These are phyloP conservation scores for Raffaelea arxii DNA, from an alignment of 2,329 filamentous ascomycete genomes.

Conservation along the genomic window DNA sequence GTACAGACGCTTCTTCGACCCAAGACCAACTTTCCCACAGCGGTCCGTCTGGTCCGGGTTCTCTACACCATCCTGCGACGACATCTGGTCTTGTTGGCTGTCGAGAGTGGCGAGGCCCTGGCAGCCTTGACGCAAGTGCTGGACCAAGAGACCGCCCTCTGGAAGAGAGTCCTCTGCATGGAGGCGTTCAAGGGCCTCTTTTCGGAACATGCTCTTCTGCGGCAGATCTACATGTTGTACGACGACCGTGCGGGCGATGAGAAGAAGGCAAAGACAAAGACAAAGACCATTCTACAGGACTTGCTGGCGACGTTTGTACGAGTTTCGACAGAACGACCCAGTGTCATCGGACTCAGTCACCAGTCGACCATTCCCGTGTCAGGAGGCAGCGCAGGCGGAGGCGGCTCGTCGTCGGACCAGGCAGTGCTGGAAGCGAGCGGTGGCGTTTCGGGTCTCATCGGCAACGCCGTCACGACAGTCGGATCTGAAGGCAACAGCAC, in stretches of 20 bases:
- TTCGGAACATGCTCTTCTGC: slow-evolving; percentile 65
- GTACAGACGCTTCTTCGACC: slow-evolving; percentile 70
- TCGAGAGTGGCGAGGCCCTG: slow-evolving; percentile 75
- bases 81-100: slow-evolving; percentile 63
- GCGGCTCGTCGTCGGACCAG: slow-evolving; percentile 60
- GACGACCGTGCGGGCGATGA: slow-evolving; percentile 64
- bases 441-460: slow-evolving; percentile 79
- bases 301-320: slow-evolving; percentile 85
- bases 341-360: slow-evolving; percentile 76
- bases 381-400: slow-evolving; percentile 42
- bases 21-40: slow-evolving; percentile 68
- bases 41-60: slow-evolving; percentile 73
- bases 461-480: slow-evolving; percentile 55
- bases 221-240: slow-evolving; percentile 72
- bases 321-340: slow-evolving; percentile 81
- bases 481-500: slow-evolving; percentile 59
- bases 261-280: too few species aligned
- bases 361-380: slow-evolving; percentile 75
- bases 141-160: slow-evolving; percentile 72
- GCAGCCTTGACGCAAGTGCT: slow-evolving; percentile 75
- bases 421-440: slow-evolving; percentile 85
- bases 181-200: slow-evolving; percentile 85
- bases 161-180: slow-evolving; percentile 86
- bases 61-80: slow-evolving; percentile 71
- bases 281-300: slow-evolving; percentile 70